These are phyloP conservation scores for Trichoderma lentiforme DNA, from an alignment of 2,329 filamentous ascomycete species.

Conservation along the genomic window DNA sequence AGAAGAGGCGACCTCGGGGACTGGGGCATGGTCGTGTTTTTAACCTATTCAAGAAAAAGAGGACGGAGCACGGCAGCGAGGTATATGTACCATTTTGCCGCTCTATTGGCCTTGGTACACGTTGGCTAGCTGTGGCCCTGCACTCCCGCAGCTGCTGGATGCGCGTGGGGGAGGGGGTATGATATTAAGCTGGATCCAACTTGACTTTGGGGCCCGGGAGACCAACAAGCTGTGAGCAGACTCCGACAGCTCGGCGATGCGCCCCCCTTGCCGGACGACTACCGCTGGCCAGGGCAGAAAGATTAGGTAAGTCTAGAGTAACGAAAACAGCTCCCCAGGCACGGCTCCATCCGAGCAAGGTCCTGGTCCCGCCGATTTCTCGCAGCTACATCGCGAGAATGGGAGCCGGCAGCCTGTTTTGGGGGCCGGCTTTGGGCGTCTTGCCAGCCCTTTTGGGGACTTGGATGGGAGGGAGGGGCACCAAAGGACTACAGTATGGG, in stretches of 20 bases:
- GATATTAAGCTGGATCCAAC: constrained; percentile 16
- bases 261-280: constrained; percentile 14
- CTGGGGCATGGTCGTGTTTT: constrained; percentile 19
- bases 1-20: not conserved
- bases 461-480: not conserved
- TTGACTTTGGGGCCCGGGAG: constrained; percentile 12
- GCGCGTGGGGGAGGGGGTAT: constrained; percentile 19
- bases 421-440: constrained; percentile 4
- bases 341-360: constrained; percentile 17
- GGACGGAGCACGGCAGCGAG: constrained; percentile 3
- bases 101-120: constrained; percentile 5
- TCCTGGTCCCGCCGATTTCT: constrained; percentile 4
- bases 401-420: constrained; percentile 2
- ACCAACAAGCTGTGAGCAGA: constrained; percentile 1
- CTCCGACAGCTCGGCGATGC: constrained; percentile 12
- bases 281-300: constrained; percentile 3
- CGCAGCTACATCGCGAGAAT: constrained; percentile 7
- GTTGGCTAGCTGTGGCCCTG: constrained; percentile 18
- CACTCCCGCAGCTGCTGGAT: constrained; percentile 10
- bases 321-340: constrained; percentile 13
- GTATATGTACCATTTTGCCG: constrained; percentile 15
- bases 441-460: constrained; percentile 7
- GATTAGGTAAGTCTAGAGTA: constrained; percentile 22
- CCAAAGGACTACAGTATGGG: not conserved
- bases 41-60: constrained; percentile 18